Base-by-base conservation (phyloP, 495 filamentous ascomycete species). In the Penicilliopsis zonata region DNA sequence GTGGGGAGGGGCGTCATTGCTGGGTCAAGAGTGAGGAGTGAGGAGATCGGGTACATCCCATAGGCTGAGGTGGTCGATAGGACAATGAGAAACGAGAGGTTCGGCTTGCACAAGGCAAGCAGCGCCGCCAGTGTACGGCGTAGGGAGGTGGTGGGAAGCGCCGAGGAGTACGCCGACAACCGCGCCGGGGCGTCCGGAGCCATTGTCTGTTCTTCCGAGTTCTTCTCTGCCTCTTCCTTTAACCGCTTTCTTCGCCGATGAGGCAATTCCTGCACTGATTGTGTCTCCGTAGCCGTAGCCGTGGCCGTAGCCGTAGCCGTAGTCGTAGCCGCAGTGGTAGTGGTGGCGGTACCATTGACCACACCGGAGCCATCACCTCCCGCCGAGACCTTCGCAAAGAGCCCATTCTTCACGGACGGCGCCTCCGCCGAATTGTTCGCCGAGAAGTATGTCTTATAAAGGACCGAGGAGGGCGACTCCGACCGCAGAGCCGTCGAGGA, bases 1-100 rank as follows among this genome's bases (percentile, higher is more conserved):
- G 85, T 88, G 0, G 90, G 88, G 12, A 83, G 76, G 26, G 69
- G 67, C 16, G 78, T 75, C 30, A 80, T 72, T 8, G 75, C 65
- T 16, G 82, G 74, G 39, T 68, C 61, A 30, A 70, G 62, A 5
- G 59, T 44, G 15, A 65, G 55, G 12, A 63, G 42, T 10, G 59
- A 51, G 15, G 77, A 75, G 5, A 94, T 79, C 0, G 90, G 90
- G 52, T 92, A 96, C 39, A 96, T 72, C 5, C 82, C 82, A 57
- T 98, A 98, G 17, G 90, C 78, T 2, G 86, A 78, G 36, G 86
- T 93, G 8, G 92, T 86, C 0, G 86, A 85, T 30, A 96, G 76
- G 19, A 95, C 77, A 36, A 98, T 80, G 15, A 98, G 69, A 36
- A 94, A 79, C 9, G 86, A 88, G 25, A 98, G 74, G 26, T 92